Evolutionary conservation across 768 basidiomycete genomes (phyloP).

Genomic region (Kwoniella bestiolae): DNA sequence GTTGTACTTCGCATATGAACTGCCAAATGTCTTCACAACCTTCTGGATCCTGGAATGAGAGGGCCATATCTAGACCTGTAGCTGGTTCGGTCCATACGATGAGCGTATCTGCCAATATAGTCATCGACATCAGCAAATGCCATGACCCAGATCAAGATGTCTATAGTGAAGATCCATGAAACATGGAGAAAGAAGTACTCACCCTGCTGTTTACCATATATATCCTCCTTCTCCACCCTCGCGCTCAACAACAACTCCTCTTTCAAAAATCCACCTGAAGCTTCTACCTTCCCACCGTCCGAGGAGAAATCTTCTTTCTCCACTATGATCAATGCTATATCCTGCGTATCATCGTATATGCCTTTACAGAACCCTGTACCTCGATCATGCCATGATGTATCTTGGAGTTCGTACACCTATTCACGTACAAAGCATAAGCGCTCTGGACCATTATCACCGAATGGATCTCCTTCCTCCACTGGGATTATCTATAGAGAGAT

Average conservation of each 20-base stretch:
- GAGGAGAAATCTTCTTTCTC: conserved; percentile 48
- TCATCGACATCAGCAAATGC: conserved; percentile 6
- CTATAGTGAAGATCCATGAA: conserved; percentile 19
- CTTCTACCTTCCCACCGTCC: conserved; percentile 38
- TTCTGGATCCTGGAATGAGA: conserved; percentile 94
- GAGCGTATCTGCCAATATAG: conserved; percentile 74
- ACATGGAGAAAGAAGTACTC: conserved; percentile 8
- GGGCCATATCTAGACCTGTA: conserved; percentile 83
- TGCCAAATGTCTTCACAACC: conserved; percentile 97
- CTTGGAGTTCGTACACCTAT: conserved; percentile 92
- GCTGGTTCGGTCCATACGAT: conserved; percentile 99
- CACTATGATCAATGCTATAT: conserved; percentile 56
- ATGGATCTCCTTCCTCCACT: not conserved
- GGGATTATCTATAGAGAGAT: not conserved
- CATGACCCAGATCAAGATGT: no score
- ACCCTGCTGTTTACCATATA: conserved; percentile 59
- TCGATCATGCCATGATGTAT: conserved; percentile 89
- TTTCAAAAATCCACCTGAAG: conserved; percentile 50
- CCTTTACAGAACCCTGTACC: conserved; percentile 97
- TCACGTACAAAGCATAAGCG: not conserved
- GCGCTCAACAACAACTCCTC: conserved; percentile 67
- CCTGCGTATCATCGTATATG: conserved; percentile 62
- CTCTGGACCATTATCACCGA: not conserved
- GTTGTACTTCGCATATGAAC: conserved; percentile 89
- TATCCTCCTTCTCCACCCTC: conserved; percentile 51